Conservation (phyloP, 192 early-diverging fungal species). For the Phlyctochytrium planicorne region DNA sequence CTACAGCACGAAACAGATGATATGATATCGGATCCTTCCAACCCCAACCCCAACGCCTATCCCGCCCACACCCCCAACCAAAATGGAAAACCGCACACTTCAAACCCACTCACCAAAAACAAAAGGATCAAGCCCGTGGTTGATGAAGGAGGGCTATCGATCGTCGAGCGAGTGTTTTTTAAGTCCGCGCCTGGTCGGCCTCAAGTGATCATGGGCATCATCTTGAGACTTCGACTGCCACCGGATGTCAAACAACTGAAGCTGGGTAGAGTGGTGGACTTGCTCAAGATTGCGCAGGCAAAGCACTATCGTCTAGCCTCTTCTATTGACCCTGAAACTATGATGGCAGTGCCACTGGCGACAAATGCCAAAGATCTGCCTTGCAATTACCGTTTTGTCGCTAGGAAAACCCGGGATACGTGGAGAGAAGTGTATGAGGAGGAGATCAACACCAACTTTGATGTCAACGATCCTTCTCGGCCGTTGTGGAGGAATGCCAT, state of each 20-base stretch:
- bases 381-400: constrained; percentile 24
- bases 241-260: background rate
- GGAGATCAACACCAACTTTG: constrained; percentile 45
- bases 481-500: constrained; percentile 42
- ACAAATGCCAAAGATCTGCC: constrained; percentile 39
- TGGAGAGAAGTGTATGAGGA: constrained; percentile 32
- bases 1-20: too few relatives aligned
- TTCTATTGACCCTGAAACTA: constrained; percentile 38
- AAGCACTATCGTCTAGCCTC: constrained; percentile 39
- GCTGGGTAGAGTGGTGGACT: constrained; percentile 36
- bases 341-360: constrained; percentile 26
- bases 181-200: constrained; percentile 32
- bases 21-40: too few relatives aligned
- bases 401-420: constrained; percentile 10
- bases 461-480: constrained; percentile 29
- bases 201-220: constrained; percentile 45
- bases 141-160: constrained; percentile 32
- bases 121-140: constrained; percentile 18
- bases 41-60: too few relatives aligned
- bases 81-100: too few relatives aligned
- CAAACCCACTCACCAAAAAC: background rate
- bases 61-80: too few relatives aligned
- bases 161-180: constrained; percentile 47
- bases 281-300: constrained; percentile 35
- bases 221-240: constrained; percentile 32